Conservation (phyloP, 2,329 filamentous ascomycete species). For the Aspergillus puulaauensis region DNA sequence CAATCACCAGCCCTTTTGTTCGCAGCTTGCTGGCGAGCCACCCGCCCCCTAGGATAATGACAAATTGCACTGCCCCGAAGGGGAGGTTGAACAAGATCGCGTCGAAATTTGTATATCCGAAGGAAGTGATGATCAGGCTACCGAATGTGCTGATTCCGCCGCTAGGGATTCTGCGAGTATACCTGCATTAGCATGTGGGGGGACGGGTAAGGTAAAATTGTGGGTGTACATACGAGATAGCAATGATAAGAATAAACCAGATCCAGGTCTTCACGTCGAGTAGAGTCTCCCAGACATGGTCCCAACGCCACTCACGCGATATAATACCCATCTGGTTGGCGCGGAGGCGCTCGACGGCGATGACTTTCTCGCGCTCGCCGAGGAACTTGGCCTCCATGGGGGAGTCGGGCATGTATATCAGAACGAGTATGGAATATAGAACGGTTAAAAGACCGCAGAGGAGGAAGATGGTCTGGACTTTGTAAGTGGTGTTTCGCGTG, state of each 20-base stretch:
- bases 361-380: slow-evolving; percentile 50
- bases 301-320: slow-evolving; percentile 53
- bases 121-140: slow-evolving; percentile 43
- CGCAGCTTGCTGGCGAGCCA: slow-evolving; percentile 45
- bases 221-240: slow-evolving; percentile 21
- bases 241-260: slow-evolving; percentile 29
- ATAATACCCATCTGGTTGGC: slow-evolving; percentile 57
- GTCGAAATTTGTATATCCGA: slow-evolving; percentile 41
- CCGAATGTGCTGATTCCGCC: slow-evolving; percentile 42
- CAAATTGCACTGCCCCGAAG: slow-evolving; percentile 39
- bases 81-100: slow-evolving; percentile 46
- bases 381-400: slow-evolving; percentile 52
- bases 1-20: slow-evolving; percentile 48
- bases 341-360: slow-evolving; percentile 56
- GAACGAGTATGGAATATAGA: slow-evolving; percentile 46
- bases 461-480: slow-evolving; percentile 49
- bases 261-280: slow-evolving; percentile 39
- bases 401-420: slow-evolving; percentile 51
- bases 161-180: slow-evolving; percentile 32
- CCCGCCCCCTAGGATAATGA: slow-evolving; percentile 32
- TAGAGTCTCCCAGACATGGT: slow-evolving; percentile 44
- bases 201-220: too few relatives aligned
- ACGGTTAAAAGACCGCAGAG: slow-evolving; percentile 56
- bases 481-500: too few relatives aligned
- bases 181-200: background rate